Evolutionary conservation across 2,329 filamentous ascomycete genomes (phyloP), one percentile per base, ranked within the genome.

Genomic region (Ustilaginoidea virens): DNA sequence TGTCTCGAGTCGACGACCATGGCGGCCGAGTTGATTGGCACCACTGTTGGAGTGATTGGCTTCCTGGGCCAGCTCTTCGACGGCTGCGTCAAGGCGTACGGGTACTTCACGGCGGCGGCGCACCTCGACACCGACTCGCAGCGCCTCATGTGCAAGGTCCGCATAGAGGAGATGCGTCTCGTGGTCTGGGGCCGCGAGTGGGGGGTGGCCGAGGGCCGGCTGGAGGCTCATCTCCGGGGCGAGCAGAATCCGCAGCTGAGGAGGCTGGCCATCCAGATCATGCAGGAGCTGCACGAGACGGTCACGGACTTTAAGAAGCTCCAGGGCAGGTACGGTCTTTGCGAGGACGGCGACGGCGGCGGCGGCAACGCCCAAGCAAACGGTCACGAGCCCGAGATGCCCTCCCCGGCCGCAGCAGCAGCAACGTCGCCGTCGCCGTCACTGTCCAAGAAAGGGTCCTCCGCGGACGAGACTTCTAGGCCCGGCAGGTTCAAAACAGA

Each of bases 131-230:
- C 42, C 14, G 57, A 62, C 40, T 51, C 48, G 33, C 53, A 59
- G 40, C 50, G 53, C 22, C 44, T 63, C 18, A 43, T 59, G 24
- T 61, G 58, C 46, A 63, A 63, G 39, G 55, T 62, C 31, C 53
- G 56, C 28, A 63, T 63, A 39, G 59, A 63, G 44, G 59, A 63
- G 50, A 61, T 59, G 55, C 50, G 59, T 4, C 48, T 62, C 20
- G 41, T 57, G 17, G 55, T 61, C 33, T 62, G 59, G 59, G 59
- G 59, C 12, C 43, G 59, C 18, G 55, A 61, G 36, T 62, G 59
- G 58, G 59, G 59, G 15, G 56, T 63, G 19, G 48, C 54, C 7
- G 58, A 63, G 43, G 59, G 59, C 5, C 46, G 37, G 28, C 44
- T 62, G 2, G 58, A 62, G 40, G 52, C 49, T 19, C 56, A 60